phyloP scores from a whole-genome alignment of 192 early-diverging fungal species.

The Coemansia sp. region DNA sequence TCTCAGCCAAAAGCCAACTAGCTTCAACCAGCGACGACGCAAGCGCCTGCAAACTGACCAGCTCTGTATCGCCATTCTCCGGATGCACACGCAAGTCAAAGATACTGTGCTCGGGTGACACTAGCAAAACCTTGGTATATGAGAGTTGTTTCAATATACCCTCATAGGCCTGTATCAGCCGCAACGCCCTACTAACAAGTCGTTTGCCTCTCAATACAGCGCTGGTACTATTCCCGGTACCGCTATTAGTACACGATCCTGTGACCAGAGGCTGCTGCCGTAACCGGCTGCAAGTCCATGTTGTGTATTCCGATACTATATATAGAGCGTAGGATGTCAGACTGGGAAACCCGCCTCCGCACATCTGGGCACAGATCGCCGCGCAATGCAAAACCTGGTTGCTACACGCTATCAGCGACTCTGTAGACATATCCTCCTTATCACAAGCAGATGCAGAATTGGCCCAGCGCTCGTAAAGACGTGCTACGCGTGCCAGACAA shows the following conservation, averaged over 20 bases:
- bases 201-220: slow-evolving; percentile 18
- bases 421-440: slow-evolving; percentile 28
- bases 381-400: slow-evolving; percentile 36
- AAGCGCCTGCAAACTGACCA: slow-evolving; percentile 26
- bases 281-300: slow-evolving; percentile 33
- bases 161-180: slow-evolving; percentile 35
- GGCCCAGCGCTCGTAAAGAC: slow-evolving; percentile 32
- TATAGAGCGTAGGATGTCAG: slow-evolving; percentile 35
- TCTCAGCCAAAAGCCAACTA: slow-evolving; percentile 44
- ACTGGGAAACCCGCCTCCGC: slow-evolving; percentile 25
- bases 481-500: slow-evolving; percentile 35
- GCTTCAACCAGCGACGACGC: slow-evolving; percentile 42
- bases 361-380: slow-evolving; percentile 26
- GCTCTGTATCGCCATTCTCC: slow-evolving; percentile 8
- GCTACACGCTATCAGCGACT: slow-evolving; percentile 23
- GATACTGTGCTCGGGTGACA: not conserved
- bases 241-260: not conserved
- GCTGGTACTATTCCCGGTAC: not conserved
- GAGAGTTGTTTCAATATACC: slow-evolving; percentile 35
- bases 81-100: slow-evolving; percentile 14
- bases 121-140: slow-evolving; percentile 19
- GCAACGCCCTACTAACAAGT: slow-evolving; percentile 39
- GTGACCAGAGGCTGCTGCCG: not conserved
- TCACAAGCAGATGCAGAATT: slow-evolving; percentile 34
- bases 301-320: slow-evolving; percentile 36